These are phyloP conservation scores for Blepharisma japonicum DNA, from an alignment of 73 alveolate species.

Conservation along the genomic window DNA sequence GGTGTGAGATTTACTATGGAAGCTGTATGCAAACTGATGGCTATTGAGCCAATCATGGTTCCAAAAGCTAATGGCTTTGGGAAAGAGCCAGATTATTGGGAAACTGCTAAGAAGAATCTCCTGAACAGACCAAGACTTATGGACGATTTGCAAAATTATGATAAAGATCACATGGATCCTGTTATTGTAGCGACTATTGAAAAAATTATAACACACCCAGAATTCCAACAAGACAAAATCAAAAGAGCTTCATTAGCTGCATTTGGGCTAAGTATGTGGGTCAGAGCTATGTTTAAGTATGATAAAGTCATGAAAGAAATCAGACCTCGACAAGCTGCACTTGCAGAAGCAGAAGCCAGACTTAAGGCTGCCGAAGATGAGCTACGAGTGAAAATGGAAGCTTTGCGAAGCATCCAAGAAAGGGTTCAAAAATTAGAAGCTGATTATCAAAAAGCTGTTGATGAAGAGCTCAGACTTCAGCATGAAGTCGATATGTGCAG, in stretches of 20 bases:
- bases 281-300: slow-evolving; percentile 59
- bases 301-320: slow-evolving; percentile 75
- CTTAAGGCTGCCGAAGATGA: slow-evolving; percentile 34
- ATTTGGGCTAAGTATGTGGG: slow-evolving; percentile 85
- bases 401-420: slow-evolving; percentile 81
- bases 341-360: slow-evolving; percentile 74
- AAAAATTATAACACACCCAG: slow-evolving; percentile 44
- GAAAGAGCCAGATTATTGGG: slow-evolving; percentile 78
- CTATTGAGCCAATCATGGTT: slow-evolving; percentile 62
- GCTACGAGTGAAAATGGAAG: slow-evolving; percentile 56
- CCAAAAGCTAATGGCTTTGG: slow-evolving; percentile 73
- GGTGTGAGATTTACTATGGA: slow-evolving; percentile 59
- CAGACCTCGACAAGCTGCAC: slow-evolving; percentile 82
- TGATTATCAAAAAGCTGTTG: slow-evolving; percentile 85
- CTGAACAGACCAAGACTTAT: slow-evolving; percentile 67
- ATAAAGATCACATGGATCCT: slow-evolving; percentile 72
- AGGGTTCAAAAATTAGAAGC: slow-evolving; percentile 69
- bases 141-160: slow-evolving; percentile 60
- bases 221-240: slow-evolving; percentile 71
- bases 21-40: slow-evolving; percentile 55
- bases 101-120: slow-evolving; percentile 73
- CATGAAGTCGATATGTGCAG: slow-evolving; percentile 89
- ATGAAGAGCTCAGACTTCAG: slow-evolving; percentile 81
- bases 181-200: slow-evolving; percentile 50
- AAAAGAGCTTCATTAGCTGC: slow-evolving; percentile 82